Conservation (phyloP, 495 filamentous ascomycete genomes). For the Tuber umbilicatum region DNA sequence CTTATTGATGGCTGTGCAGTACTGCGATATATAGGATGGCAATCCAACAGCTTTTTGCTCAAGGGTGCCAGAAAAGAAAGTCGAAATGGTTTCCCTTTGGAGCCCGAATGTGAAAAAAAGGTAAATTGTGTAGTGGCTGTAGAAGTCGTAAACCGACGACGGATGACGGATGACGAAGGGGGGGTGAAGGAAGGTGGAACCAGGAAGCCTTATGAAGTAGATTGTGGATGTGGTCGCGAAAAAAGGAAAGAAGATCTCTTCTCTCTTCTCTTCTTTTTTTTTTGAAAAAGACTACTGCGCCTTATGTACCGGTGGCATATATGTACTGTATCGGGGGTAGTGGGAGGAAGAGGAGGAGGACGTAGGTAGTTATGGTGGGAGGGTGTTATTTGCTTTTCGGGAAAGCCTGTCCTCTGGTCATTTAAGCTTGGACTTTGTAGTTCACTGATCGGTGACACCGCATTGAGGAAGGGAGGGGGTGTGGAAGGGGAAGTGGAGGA, state of each 20-base stretch:
- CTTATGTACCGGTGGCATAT: conserved; percentile 7
- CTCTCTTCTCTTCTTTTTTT: no score
- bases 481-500: conserved; percentile 19
- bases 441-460: conserved; percentile 31
- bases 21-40: conserved; percentile 28
- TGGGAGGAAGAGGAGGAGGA: conserved; percentile 14
- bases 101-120: conserved; percentile 25
- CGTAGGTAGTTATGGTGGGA: not conserved
- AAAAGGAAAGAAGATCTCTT: conserved; percentile 23
- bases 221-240: conserved; percentile 34
- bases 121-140: conserved; percentile 10
- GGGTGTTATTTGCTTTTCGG: not conserved
- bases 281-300: conserved; percentile 23
- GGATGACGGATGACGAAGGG: conserved; percentile 1
- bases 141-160: not conserved
- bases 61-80: conserved; percentile 27
- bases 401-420: conserved; percentile 19
- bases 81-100: conserved; percentile 18
- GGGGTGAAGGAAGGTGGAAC: not conserved
- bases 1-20: conserved; percentile 3
- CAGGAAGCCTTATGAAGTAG: conserved; percentile 8
- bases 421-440: conserved; percentile 36
- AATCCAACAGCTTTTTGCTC: not conserved
- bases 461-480: conserved; percentile 18
- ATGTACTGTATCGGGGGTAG: conserved; percentile 17